These are phyloP conservation scores for Deakozyma indianensis DNA, from an alignment of 805 yeast species.

Conservation along the genomic window DNA sequence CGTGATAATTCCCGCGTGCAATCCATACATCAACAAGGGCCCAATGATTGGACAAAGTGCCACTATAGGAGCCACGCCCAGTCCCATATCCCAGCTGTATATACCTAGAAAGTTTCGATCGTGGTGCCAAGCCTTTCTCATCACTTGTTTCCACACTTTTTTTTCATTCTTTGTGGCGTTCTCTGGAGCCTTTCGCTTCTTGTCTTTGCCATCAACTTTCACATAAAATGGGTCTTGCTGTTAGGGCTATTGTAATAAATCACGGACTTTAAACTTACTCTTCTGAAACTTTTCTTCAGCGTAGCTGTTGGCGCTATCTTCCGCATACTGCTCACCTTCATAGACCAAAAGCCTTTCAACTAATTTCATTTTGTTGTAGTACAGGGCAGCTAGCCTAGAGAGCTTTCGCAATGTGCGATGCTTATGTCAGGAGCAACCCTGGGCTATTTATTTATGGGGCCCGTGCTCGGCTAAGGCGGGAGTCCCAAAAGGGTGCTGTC, in stretches of 20 bases:
- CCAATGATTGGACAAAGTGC: constrained; percentile 74
- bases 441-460: too few species aligned
- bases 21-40: constrained; percentile 62
- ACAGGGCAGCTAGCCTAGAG: too few species aligned
- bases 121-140: constrained; percentile 70
- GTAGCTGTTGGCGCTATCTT: constrained; percentile 30
- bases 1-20: constrained; percentile 54
- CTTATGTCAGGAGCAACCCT: too few species aligned
- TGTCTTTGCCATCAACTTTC: constrained; percentile 35
- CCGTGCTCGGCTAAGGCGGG: too few species aligned
- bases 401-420: too few species aligned
- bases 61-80: constrained; percentile 66
- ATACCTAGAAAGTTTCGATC: constrained; percentile 57
- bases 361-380: not conserved
- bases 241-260: too few species aligned
- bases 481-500: too few species aligned
- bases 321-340: not conserved
- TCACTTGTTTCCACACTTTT: constrained; percentile 59
- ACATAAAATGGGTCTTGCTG: constrained; percentile 21
- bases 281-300: constrained; percentile 53
- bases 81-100: constrained; percentile 41
- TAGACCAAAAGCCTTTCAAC: not conserved
- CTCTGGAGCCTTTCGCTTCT: constrained; percentile 46
- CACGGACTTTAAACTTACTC: too few species aligned
- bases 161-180: constrained; percentile 44